Evolutionary conservation across 768 basidiomycete species (phyloP).

Genomic region (Boletus subparvulus): DNA sequence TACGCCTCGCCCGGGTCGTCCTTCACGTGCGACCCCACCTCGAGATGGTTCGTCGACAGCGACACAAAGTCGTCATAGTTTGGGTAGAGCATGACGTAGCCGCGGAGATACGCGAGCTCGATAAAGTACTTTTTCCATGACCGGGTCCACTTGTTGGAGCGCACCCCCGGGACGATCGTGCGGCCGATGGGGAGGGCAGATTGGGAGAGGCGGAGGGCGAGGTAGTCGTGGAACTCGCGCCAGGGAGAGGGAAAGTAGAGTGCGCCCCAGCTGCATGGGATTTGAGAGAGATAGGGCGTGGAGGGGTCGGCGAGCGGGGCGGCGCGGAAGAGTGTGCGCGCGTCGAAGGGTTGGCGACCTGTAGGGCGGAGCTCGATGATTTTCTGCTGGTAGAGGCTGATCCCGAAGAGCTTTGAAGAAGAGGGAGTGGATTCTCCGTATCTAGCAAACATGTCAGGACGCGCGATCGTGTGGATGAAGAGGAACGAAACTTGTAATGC

Average conservation of each 20-base stretch:
- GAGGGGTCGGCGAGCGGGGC: constrained; percentile 41
- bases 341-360: constrained; percentile 68
- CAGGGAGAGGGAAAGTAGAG: constrained; percentile 88
- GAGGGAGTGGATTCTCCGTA: constrained; percentile 47
- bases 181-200: constrained; percentile 30
- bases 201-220: constrained; percentile 68
- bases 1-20: constrained; percentile 45
- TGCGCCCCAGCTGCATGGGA: constrained; percentile 92
- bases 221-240: constrained; percentile 83
- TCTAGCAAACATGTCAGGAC: constrained; percentile 35
- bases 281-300: constrained; percentile 80
- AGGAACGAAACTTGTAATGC: constrained; percentile 61
- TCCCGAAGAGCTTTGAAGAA: constrained; percentile 62
- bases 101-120: constrained; percentile 77
- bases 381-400: constrained; percentile 87
- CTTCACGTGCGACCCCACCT: constrained; percentile 79
- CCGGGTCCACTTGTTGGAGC: constrained; percentile 76
- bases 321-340: constrained; percentile 54
- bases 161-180: constrained; percentile 66
- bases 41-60: constrained; percentile 88
- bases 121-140: constrained; percentile 93
- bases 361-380: constrained; percentile 67
- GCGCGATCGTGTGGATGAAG: not conserved
- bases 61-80: constrained; percentile 73
- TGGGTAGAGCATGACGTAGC: constrained; percentile 88